Base-by-base conservation (phyloP, 164 flowering plant genomes). In the Stephania cephalantha region DNA sequence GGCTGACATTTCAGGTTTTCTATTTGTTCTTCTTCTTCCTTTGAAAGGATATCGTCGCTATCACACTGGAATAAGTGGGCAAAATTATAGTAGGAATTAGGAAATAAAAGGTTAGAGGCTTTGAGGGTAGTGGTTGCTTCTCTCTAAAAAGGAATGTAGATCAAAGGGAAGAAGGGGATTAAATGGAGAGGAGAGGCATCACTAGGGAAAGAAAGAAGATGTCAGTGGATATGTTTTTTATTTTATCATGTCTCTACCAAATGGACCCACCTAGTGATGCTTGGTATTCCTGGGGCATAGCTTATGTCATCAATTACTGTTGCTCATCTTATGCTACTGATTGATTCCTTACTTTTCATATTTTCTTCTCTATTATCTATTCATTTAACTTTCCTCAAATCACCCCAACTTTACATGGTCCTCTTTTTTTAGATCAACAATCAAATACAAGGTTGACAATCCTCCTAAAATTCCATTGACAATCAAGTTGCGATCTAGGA, bases 261-360 rank as follows among this genome's bases (percentile, higher is more conserved):
- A 70, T 77, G 77, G 72, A 70, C 77, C 84, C 82, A 77, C 75
- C 30, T 10, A 66, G 53, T 77, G 85, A 81, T 81, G 82, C 81
- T 78, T 79, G 74, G 78, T 78, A 71, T 75, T 72, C 69, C 73
- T 72, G 79, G 81, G 75, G 70, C 76, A 82, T 76, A 79, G 88
- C 86, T 81, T 82, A 77, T 82, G 81, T 85, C 88, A 84, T 78
- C 68, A n/a, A 53, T 65, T 69, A 80, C 80, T 85, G 79, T 78
- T 82, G 76, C 65, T 75, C 74, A 67, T 83, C 68, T 81, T 79
- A 81, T 77, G 83, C 81, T 81, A 73, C 2, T 20, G 66, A 53
- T 53, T 70, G 83, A 78, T 78, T 80, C 79, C 72, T 31, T 76
- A 58, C 71, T 25, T 78, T 52, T 69, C 7, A 7, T 72, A 9